phyloP scores from a whole-genome alignment of 345 rosid species.

The Conringia planisiliqua region DNA sequence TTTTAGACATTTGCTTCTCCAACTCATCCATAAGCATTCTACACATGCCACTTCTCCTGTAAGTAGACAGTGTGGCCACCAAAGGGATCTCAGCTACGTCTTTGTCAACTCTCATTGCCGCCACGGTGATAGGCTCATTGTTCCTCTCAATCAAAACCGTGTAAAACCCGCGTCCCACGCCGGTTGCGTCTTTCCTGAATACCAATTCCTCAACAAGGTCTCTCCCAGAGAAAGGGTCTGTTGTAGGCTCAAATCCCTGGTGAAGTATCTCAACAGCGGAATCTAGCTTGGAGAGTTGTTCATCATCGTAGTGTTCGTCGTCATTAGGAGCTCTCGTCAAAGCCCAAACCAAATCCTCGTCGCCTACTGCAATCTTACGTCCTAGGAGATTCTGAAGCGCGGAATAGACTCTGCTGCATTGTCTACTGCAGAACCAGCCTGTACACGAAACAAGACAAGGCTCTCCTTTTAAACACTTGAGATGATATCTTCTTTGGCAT shows the following conservation, averaged over 20 bases:
- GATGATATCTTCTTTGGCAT: constrained; percentile 55
- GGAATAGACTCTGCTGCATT: constrained; percentile 35
- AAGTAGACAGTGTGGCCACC: constrained; percentile 47
- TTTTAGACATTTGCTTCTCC: constrained; percentile 49
- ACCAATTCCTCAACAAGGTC: constrained; percentile 64
- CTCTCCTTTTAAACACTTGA: constrained; percentile 36
- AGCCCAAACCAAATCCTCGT: constrained; percentile 58
- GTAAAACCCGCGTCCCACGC: constrained; percentile 46
- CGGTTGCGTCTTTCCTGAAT: constrained; percentile 18
- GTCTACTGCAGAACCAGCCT: constrained; percentile 55
- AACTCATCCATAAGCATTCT: constrained; percentile 49
- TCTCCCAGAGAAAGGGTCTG: constrained; percentile 46
- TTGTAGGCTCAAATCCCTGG: constrained; percentile 65
- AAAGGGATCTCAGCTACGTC: constrained; percentile 69
- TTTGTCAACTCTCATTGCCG: constrained; percentile 57
- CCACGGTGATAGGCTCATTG: constrained; percentile 52
- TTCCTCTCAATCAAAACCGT: constrained; percentile 50
- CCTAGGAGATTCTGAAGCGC: constrained; percentile 52
- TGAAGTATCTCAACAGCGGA: constrained; percentile 60
- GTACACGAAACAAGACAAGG: neutral
- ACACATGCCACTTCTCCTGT: constrained; percentile 64
- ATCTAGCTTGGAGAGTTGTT: constrained; percentile 43
- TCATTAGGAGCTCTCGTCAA: constrained; percentile 38
- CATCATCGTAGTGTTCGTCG: constrained; percentile 26
- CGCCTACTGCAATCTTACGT: constrained; percentile 39